These are phyloP conservation scores for Collybiopsis luxurians DNA, from an alignment of 768 basidiomycete genomes.

Conservation along the genomic window DNA sequence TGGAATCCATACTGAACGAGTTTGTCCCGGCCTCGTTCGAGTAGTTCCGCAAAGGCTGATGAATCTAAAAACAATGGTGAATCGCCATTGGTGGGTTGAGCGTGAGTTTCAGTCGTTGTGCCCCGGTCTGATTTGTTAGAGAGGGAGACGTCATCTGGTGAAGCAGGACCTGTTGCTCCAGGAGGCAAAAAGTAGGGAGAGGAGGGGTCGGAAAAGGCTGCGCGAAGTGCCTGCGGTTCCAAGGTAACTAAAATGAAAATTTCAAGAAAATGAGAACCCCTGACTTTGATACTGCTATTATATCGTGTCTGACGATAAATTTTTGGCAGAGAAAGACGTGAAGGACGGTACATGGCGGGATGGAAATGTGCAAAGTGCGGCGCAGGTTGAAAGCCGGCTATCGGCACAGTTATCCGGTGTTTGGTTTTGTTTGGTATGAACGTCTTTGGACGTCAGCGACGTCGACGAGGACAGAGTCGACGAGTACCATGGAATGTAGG, in stretches of 20 bases:
- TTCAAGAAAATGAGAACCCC: no score
- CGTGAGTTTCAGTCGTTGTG: not conserved
- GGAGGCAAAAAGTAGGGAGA: slow-evolving; percentile 67
- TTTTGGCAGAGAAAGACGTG: not conserved
- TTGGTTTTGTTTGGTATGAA: not conserved
- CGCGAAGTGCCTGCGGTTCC: slow-evolving; percentile 54
- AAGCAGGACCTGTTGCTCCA: slow-evolving; percentile 56
- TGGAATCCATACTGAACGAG: slow-evolving; percentile 54
- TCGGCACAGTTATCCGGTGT: not conserved
- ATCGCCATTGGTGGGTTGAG: no score
- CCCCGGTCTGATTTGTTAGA: slow-evolving; percentile 4
- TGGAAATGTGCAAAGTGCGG: not conserved
- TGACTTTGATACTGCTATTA: not conserved
- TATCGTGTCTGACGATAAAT: not conserved
- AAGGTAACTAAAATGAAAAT: no score
- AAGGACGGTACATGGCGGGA: not conserved
- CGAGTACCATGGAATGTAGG: no score
- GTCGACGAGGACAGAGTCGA: not conserved
- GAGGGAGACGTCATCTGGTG: slow-evolving; percentile 43
- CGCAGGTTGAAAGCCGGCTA: no score
- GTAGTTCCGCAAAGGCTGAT: slow-evolving; percentile 1
- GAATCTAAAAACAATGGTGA: not conserved
- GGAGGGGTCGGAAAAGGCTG: slow-evolving; percentile 57
- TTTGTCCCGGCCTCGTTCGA: slow-evolving; percentile 38
- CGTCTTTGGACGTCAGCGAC: not conserved